A percentile compares a stretch with the other conserved stretches of the same genome.
Evolutionary conservation across 331 rosid genomes (phyloP).

Genomic region (Spiraea crenata): DNA sequence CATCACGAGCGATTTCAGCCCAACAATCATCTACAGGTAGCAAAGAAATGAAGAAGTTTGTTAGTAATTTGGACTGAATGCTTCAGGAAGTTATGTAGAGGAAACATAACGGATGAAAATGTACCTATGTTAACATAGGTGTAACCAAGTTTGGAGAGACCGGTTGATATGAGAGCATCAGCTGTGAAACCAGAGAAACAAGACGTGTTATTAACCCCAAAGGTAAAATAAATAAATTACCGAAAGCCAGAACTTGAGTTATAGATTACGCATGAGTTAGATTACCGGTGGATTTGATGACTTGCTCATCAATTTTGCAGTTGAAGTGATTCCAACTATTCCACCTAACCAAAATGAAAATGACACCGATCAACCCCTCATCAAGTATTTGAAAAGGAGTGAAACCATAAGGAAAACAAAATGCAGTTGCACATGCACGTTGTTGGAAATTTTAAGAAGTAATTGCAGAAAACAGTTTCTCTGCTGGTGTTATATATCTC

Average conservation of each 20-base stretch:
- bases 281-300: constrained; percentile 72
- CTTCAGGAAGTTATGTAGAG: not conserved
- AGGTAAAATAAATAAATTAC: not conserved
- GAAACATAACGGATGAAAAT: not conserved
- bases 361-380: constrained; percentile 10
- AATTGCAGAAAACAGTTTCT: too few relatives aligned
- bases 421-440: constrained; percentile 50
- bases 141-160: constrained; percentile 87
- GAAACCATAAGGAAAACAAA: not conserved
- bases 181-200: constrained; percentile 48
- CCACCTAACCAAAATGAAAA: constrained; percentile 53
- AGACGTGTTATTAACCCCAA: constrained; percentile 5
- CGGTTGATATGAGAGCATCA: constrained; percentile 84
- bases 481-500: too few relatives aligned
- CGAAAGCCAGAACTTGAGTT: too few relatives aligned
- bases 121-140: constrained; percentile 80
- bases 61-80: constrained; percentile 7
- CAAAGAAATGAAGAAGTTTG: not conserved
- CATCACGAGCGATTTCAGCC: constrained; percentile 86
- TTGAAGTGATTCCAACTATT: constrained; percentile 93
- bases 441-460: too few relatives aligned
- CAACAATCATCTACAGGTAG: constrained; percentile 79
- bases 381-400: not conserved
- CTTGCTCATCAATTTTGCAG: constrained; percentile 68
- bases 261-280: not conserved